Conservation (phyloP, 2,329 filamentous ascomycete genomes). For the Dothistroma septosporum region DNA sequence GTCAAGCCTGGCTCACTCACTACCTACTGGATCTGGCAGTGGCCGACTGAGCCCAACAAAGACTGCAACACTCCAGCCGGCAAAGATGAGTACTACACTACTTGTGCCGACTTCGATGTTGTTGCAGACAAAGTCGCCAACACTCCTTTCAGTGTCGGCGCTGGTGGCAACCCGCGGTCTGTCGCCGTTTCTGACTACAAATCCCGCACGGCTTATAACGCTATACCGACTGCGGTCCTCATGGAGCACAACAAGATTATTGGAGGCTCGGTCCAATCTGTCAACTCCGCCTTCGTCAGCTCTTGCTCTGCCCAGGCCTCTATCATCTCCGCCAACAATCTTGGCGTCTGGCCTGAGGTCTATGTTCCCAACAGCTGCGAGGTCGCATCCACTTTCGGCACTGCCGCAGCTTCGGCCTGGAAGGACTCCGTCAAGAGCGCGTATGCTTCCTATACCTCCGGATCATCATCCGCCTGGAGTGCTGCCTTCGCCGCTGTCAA, state of each 20-base stretch:
- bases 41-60: conserved; percentile 55
- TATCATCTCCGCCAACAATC: conserved; percentile 16
- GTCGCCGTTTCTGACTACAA: conserved; percentile 39
- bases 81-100: conserved; percentile 57
- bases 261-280: conserved; percentile 11
- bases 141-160: conserved; percentile 10
- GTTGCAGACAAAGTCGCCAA: conserved; percentile 28
- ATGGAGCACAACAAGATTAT: conserved; percentile 21
- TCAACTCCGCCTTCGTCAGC: conserved; percentile 21
- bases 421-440: conserved; percentile 12
- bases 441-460: conserved; percentile 16
- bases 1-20: conserved; percentile 64
- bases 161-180: conserved; percentile 40
- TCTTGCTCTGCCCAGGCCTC: conserved; percentile 21
- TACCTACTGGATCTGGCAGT: conserved; percentile 97
- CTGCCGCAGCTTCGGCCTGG: conserved; percentile 17
- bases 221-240: conserved; percentile 25
- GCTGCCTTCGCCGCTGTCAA: conserved; percentile 18
- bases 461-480: conserved; percentile 11
- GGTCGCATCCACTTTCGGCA: conserved; percentile 19
- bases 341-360: conserved; percentile 22
- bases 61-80: conserved; percentile 44
- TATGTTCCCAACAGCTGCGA: conserved; percentile 24
- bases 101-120: conserved; percentile 54
- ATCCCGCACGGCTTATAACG: conserved; percentile 39